Evolutionary conservation across 306 rosid genomes (phyloP), one percentile per base, ranked within the genome.

Genomic region (Malus orientalis): DNA sequence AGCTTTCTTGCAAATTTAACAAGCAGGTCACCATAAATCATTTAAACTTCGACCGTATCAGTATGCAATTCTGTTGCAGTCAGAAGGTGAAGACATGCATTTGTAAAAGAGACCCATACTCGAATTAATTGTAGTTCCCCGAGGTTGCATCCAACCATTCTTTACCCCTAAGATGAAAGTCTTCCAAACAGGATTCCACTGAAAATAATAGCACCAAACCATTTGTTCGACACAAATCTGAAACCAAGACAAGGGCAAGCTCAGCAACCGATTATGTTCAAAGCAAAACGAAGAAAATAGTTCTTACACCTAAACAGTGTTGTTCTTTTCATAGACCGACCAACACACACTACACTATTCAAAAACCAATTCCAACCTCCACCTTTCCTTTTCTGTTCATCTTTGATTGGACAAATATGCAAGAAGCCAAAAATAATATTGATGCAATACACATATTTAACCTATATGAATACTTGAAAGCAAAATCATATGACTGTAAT

Each of bases 201-300:
- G 84, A 90, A 94, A 79, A 94, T 78, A 75, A 94, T 78, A 67
- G 94, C 97, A 70, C 98, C 98, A 83, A 87, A 94, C 97, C 98
- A 94, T 87, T 94, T 94, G 84, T 94, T 94, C 65, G 98, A 94
- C 81, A 85, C 84, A 85, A 94, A 94, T 76, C 98, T 94, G 88
- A 62, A 77, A 59, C 53, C 69, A 80, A 33, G 72, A 54, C 23
- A 27, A 60, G 45, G 44, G 38, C 53, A 74, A 64, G 49, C 67
- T 4, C 1, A n/a, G 67, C 59, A 65, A 71, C 63, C 38, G 49
- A 68, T 69, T 11, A 57, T 79, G 65, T 69, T 81, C 63, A 74
- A 64, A 69, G 38, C 38, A 18, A 29, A 78, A 74, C 51, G 29
- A 69, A 27, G 19, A n/a, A 75, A 74, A 57, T 60, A 58, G 13